Evolutionary conservation across 192 early-diverging fungal genomes (phyloP), one percentile per base, ranked within the genome.

Genomic region (Rhizophlyctis rosea): DNA sequence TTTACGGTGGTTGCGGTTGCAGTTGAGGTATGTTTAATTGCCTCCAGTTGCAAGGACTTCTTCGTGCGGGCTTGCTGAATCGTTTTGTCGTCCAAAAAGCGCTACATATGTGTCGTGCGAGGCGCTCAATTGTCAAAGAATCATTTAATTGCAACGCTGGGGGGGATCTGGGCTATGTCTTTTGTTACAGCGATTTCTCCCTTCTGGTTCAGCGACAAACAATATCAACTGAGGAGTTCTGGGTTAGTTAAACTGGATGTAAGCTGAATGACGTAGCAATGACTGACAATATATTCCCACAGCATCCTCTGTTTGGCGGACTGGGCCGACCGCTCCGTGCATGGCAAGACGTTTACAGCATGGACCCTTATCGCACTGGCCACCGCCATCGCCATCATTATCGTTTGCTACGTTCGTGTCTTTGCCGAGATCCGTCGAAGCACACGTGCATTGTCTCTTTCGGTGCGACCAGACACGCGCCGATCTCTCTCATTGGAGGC

Each of bases 61-160:
- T n/a, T n/a, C n/a, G n/a, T n/a, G n/a, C n/a, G n/a, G n/a, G n/a
- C n/a, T n/a, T n/a, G n/a, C n/a, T n/a, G n/a, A n/a, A n/a, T n/a
- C n/a, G n/a, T n/a, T n/a, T n/a, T n/a, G 9, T 18, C 18, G 39
- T 44, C 18, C 39, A 18, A 44, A 44, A 7, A 44, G 39, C 39
- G 39, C 39, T 44, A 44, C 39, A 44, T 44, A 18, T 44, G 39
- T 18, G 39, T 44, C 39, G 39, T 44, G 39, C 39, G 39, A 44
- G 9, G 18, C 39, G 18, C 7, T 13, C 7, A 7, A 18, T 18
- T 44, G 18, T 13, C 7, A 18, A 13, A 18, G 39, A 44, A 44
- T 7, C 39, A 44, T 7, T 18, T 44, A 13, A 18, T 18, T 13
- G 18, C 18, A 7, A 44, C 18, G 39, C 7, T 44, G 9, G 39